A percentile compares a stretch with the other conserved stretches of the same genome.
phyloP scores from a whole-genome alignment of 192 early-diverging fungal genomes.

The Obelidium mucronatum region DNA sequence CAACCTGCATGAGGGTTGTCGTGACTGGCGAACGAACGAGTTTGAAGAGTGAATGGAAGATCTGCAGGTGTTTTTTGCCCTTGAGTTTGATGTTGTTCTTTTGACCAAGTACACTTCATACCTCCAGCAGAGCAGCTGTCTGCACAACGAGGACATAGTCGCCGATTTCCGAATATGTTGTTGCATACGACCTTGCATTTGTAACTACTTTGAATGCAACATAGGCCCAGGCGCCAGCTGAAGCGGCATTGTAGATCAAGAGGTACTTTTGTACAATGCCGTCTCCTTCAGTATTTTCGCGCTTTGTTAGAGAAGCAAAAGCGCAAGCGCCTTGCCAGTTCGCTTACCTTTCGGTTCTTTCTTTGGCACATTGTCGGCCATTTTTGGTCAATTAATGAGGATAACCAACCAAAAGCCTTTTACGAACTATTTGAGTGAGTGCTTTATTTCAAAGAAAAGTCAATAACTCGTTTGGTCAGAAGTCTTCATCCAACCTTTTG shows the following conservation, averaged over 20 bases:
- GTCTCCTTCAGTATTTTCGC: no score
- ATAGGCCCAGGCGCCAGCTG: conserved; percentile 83
- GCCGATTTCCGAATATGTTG: conserved; percentile 71
- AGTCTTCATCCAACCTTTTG: conserved; percentile 34
- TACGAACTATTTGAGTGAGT: no score
- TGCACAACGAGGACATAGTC: conserved; percentile 76
- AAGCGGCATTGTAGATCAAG: conserved; percentile 84
- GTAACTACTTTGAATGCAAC: conserved; percentile 65
- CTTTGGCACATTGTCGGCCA: no score
- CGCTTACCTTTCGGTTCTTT: no score
- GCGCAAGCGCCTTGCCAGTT: no score
- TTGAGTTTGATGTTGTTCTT: background rate
- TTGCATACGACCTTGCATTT: conserved; percentile 59
- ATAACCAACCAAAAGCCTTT: no score
- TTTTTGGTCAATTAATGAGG: no score
- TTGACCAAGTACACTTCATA: conserved; percentile 53
- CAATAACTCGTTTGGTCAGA: conserved; percentile 10
- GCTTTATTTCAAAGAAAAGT: no score
- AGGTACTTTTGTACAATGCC: conserved; percentile 63
- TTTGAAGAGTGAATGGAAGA: conserved; percentile 55
- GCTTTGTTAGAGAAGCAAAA: no score
- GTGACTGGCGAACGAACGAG: conserved; percentile 81
- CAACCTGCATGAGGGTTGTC: conserved; percentile 87
- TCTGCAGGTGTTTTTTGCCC: no score
- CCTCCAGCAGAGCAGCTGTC: conserved; percentile 84